Conservation (phyloP, 306 rosid genomes). For the Citrullus colocynthis region DNA sequence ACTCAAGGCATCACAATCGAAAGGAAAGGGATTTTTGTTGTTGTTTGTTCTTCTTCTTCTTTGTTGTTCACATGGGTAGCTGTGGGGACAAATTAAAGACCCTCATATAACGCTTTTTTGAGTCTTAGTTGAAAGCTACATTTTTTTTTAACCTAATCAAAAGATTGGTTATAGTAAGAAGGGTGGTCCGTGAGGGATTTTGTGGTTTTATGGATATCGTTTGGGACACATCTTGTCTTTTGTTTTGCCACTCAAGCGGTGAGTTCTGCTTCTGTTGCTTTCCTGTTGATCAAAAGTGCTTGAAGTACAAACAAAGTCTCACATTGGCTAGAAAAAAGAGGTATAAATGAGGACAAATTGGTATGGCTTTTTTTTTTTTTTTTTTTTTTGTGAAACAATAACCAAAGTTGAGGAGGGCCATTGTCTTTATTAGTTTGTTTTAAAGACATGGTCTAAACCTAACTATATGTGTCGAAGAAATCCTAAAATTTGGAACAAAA, state of each 20-base stretch:
- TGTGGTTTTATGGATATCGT: not conserved
- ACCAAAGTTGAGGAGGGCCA: too few species aligned
- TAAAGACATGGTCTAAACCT: too few species aligned
- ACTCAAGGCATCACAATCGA: not conserved
- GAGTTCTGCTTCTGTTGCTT: not conserved
- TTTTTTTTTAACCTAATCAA: not conserved
- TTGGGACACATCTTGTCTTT: not conserved
- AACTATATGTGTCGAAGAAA: too few species aligned
- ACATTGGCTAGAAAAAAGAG: too few species aligned
- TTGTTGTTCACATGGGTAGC: conserved; percentile 2
- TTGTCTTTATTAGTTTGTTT: too few species aligned
- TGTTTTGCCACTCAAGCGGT: not conserved
- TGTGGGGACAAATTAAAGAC: not conserved
- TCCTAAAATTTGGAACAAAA: too few species aligned
- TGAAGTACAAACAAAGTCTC: too few species aligned
- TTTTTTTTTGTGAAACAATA: too few species aligned
- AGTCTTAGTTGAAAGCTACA: not conserved
- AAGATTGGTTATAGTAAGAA: not conserved
- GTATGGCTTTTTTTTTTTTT: too few species aligned
- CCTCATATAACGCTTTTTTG: not conserved
- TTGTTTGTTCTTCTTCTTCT: not conserved
- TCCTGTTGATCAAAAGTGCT: too few species aligned
- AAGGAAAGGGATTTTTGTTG: not conserved
- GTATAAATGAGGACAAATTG: too few species aligned
- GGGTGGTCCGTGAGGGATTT: not conserved